Conservation (phyloP, 1,284 basidiomycete species). For the Cerrena zonata region DNA sequence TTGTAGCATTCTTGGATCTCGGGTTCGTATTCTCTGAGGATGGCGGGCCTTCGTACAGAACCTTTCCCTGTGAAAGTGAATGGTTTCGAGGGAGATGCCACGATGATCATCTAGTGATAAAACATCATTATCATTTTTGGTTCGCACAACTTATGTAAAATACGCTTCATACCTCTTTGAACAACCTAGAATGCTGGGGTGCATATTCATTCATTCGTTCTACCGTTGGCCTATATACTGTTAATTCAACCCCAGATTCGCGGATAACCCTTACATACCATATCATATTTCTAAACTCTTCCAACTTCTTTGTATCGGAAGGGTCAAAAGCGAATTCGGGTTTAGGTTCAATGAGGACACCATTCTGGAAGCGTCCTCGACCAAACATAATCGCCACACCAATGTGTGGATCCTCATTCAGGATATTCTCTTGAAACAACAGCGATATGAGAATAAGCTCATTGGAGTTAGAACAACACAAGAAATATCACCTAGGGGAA, state of each 20-base stretch:
- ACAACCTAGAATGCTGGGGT: slow-evolving; percentile 32
- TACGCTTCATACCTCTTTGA: slow-evolving; percentile 20
- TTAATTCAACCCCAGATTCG: background rate
- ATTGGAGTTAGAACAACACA: background rate
- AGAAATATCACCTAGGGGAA: slow-evolving; percentile 29
- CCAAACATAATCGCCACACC: slow-evolving; percentile 32
- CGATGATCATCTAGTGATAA: slow-evolving; percentile 2
- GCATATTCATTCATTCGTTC: slow-evolving; percentile 29
- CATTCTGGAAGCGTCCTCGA: slow-evolving; percentile 30
- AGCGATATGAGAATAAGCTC: background rate
- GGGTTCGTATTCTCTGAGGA: slow-evolving; percentile 19
- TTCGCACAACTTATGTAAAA: background rate
- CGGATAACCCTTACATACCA: slow-evolving; percentile 20
- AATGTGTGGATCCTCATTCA: slow-evolving; percentile 26
- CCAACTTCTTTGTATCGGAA: slow-evolving; percentile 17
- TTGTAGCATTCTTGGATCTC: slow-evolving; percentile 25
- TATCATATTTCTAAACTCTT: slow-evolving; percentile 24
- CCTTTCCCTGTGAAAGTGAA: slow-evolving; percentile 26
- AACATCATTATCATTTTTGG: background rate
- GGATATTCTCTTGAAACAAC: slow-evolving; percentile 21
- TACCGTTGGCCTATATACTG: slow-evolving; percentile 25
- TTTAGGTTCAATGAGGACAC: slow-evolving; percentile 32
- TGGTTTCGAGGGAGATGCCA: slow-evolving; percentile 11
- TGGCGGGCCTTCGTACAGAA: slow-evolving; percentile 18
- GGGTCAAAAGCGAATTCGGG: slow-evolving; percentile 21